phyloP scores from a whole-genome alignment of 139 green algal species.

The Mychonastes homosphaera region DNA sequence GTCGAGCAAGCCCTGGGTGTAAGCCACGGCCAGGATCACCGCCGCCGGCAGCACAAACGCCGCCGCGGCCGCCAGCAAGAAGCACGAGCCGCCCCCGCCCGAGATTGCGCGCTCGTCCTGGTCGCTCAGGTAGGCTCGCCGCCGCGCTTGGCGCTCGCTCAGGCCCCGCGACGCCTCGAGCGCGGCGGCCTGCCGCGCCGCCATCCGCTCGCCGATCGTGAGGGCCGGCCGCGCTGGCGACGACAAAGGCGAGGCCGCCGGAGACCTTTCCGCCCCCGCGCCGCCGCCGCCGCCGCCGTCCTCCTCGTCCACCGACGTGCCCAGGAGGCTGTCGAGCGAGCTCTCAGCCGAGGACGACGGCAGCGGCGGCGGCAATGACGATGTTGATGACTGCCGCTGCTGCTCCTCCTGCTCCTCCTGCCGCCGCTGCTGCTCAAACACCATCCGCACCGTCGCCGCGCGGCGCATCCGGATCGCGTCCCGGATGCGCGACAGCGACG shows the following conservation, averaged over 20 bases:
- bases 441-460: slow-evolving; percentile 1
- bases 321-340: slow-evolving; percentile 7
- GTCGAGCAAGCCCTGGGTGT: slow-evolving; percentile 35
- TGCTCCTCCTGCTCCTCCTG: not conserved
- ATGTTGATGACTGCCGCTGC: not conserved
- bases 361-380: not conserved
- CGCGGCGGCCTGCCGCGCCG: not conserved
- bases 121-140: slow-evolving; percentile 21
- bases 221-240: not conserved
- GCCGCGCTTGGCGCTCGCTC: slow-evolving; percentile 17
- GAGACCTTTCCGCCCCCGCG: not conserved
- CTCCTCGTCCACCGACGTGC: not conserved
- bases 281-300: not conserved
- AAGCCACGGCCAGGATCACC: slow-evolving; percentile 31
- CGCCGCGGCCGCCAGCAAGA: slow-evolving; percentile 5
- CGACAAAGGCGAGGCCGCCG: not conserved
- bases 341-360: not conserved
- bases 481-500: slow-evolving; percentile 22
- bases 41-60: slow-evolving; percentile 33
- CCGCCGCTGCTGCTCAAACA: slow-evolving; percentile 8
- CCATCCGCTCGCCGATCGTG: slow-evolving; percentile 6
- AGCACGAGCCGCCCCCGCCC: not conserved
- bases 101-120: not conserved
- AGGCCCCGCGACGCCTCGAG: not conserved
- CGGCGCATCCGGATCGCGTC: slow-evolving; percentile 21